Evolutionary conservation across 1,139 yeast genomes (phyloP).

Genomic region (Blastobotrys proliferans): DNA sequence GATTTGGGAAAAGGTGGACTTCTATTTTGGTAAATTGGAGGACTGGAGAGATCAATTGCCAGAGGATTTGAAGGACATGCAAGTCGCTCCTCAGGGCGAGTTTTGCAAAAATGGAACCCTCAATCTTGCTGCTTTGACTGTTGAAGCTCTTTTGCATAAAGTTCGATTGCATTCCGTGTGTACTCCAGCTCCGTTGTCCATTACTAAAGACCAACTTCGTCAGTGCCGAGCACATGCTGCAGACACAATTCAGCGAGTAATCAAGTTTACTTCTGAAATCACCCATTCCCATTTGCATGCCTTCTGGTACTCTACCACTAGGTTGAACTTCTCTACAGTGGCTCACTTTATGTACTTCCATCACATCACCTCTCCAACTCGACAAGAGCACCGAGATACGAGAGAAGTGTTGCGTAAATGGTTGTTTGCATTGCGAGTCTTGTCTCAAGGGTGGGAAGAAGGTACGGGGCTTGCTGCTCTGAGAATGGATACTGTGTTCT

Average conservation of each 20-base stretch:
- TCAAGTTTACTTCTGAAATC: conserved; percentile 34
- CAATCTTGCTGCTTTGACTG: conserved; percentile 32
- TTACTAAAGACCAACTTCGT: conserved; percentile 19
- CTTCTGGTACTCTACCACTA: conserved; percentile 36
- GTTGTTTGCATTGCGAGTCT: conserved; percentile 30
- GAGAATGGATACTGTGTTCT: conserved; percentile 35
- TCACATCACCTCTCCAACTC: conserved; percentile 33
- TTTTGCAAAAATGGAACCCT: conserved; percentile 35
- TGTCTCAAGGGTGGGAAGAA: conserved; percentile 35
- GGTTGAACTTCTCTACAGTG: conserved; percentile 33
- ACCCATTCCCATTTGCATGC: conserved; percentile 37
- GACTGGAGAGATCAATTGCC: conserved; percentile 33
- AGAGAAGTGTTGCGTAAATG: conserved; percentile 33
- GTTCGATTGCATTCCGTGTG: conserved; percentile 27
- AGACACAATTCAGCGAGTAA: conserved; percentile 31
- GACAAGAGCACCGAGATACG: conserved; percentile 30
- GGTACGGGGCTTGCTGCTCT: conserved; percentile 37
- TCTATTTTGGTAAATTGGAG: conserved; percentile 24
- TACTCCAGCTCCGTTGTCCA: conserved; percentile 18
- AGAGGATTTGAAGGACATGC: conserved; percentile 29
- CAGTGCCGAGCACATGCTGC: conserved; percentile 30
- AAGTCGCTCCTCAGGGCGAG: conserved; percentile 24
- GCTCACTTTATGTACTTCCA: conserved; percentile 35
- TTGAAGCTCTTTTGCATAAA: conserved; percentile 33
- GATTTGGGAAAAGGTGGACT: conserved; percentile 21